phyloP scores from a whole-genome alignment of 2,329 filamentous ascomycete genomes.

The Alternaria angustiovoidea region DNA sequence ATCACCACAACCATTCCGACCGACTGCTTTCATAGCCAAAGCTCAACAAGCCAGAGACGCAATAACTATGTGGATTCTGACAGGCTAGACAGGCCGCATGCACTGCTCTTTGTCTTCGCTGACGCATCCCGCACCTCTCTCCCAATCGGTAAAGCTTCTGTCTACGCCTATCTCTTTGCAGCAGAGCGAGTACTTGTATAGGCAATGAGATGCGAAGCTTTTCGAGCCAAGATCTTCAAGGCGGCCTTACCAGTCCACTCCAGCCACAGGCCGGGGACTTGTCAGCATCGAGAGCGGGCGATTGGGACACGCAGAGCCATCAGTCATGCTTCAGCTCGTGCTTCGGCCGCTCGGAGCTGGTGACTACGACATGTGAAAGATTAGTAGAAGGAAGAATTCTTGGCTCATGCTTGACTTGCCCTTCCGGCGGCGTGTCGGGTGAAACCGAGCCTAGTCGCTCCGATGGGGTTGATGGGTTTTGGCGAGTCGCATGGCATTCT shows the following conservation, averaged over 20 bases:
- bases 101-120: constrained; percentile 8
- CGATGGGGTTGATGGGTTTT: constrained; percentile 11
- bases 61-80: background rate
- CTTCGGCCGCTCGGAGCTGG: background rate
- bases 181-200: background rate
- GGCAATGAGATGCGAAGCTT: constrained; percentile 6
- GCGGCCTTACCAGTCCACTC: constrained; percentile 4
- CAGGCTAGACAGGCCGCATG: background rate
- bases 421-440: constrained; percentile 4
- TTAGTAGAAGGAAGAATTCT: background rate
- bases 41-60: background rate
- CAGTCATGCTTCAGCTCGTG: constrained; percentile 4
- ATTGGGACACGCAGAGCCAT: background rate
- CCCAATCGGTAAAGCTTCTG: constrained; percentile 7
- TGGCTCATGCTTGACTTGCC: constrained; percentile 1
- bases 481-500: constrained; percentile 12
- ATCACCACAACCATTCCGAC: background rate
- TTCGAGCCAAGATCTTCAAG: constrained; percentile 6
- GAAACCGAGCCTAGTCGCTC: constrained; percentile 11
- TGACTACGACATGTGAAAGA: background rate
- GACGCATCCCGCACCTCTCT: constrained; percentile 10
- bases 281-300: background rate
- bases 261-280: background rate
- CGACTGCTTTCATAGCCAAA: background rate
- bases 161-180: constrained; percentile 5